Percentiles rank a stretch among this genome's conserved stretches.
Conservation (phyloP, 2,329 filamentous ascomycete species). For the Chrysoporthe puriensis region DNA sequence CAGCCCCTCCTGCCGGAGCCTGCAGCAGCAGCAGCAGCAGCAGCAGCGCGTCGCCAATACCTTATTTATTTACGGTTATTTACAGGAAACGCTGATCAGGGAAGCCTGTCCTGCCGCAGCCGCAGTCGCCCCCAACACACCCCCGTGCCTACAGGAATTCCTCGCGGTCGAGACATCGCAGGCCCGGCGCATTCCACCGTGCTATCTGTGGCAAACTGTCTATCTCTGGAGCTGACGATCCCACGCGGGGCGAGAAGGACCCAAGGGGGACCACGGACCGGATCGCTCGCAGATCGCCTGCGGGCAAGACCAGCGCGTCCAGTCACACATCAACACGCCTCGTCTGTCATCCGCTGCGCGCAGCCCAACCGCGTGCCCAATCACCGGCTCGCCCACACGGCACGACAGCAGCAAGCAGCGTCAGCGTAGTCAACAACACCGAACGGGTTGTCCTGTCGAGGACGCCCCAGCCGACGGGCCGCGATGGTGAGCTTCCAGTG, state of each 20-base stretch:
- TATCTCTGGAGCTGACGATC: background rate
- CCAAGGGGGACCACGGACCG: background rate
- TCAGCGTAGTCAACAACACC: slow-evolving; percentile 12
- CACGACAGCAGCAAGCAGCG: slow-evolving; percentile 13
- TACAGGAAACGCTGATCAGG: too few relatives aligned
- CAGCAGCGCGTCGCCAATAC: background rate
- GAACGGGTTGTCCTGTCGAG: background rate
- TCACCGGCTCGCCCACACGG: slow-evolving; percentile 20
- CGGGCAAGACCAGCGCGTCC: slow-evolving; percentile 18
- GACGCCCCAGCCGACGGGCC: background rate
- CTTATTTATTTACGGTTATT: background rate
- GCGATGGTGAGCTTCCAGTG: slow-evolving; percentile 29
- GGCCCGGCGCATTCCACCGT: background rate
- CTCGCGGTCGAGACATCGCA: background rate
- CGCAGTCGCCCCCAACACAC: background rate
- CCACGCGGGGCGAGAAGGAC: slow-evolving; percentile 4
- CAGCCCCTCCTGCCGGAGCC: background rate
- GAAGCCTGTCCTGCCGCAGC: background rate
- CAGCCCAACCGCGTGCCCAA: slow-evolving; percentile 22
- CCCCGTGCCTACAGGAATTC: background rate
- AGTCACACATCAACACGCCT: slow-evolving; percentile 26
- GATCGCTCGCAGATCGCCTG: background rate
- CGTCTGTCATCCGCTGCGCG: slow-evolving; percentile 27
- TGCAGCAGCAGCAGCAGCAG: background rate
- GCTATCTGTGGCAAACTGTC: slow-evolving; percentile 6